Evolutionary conservation across 208 protist species (phyloP).

Genomic region (Porcisia deanei): DNA sequence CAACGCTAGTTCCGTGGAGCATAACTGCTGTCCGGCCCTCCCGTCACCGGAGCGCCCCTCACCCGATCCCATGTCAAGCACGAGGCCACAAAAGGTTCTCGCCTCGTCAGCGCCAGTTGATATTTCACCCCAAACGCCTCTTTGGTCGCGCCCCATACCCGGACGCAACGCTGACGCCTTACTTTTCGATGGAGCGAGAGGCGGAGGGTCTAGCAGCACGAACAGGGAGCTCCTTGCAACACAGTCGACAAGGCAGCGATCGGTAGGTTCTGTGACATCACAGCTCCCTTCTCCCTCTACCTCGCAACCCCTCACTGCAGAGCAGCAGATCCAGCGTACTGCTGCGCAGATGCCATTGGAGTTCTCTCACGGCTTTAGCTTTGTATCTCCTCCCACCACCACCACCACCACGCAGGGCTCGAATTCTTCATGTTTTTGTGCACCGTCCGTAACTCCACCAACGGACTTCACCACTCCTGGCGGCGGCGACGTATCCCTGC

Average conservation of each 20-base stretch:
- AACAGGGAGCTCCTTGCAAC: not conserved
- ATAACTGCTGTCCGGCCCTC: not conserved
- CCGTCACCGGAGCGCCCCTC: not conserved
- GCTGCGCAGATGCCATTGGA: not conserved
- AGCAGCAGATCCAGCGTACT: not conserved
- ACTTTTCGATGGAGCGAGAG: not conserved
- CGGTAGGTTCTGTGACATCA: not conserved
- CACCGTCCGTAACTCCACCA: not conserved
- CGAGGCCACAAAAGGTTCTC: not conserved
- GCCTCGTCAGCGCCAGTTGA: not conserved
- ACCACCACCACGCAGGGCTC: not conserved
- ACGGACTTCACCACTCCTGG: not conserved
- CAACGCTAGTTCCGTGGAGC: not conserved
- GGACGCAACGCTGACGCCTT: not conserved
- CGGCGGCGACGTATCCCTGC: slow-evolving; percentile 16
- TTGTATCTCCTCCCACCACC: not conserved
- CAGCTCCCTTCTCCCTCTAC: not conserved
- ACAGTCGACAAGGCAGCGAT: slow-evolving; percentile 5
- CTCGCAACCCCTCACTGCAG: not conserved
- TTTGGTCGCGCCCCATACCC: not conserved
- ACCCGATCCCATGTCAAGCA: too few species aligned
- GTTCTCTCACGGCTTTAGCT: not conserved
- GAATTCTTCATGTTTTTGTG: too few species aligned
- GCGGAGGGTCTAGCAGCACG: not conserved
- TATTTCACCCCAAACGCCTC: not conserved